A percentile compares a stretch with the other conserved stretches of the same genome.
phyloP scores from a whole-genome alignment of 805 yeast genomes.

The Nakazawaea anatomiae region DNA sequence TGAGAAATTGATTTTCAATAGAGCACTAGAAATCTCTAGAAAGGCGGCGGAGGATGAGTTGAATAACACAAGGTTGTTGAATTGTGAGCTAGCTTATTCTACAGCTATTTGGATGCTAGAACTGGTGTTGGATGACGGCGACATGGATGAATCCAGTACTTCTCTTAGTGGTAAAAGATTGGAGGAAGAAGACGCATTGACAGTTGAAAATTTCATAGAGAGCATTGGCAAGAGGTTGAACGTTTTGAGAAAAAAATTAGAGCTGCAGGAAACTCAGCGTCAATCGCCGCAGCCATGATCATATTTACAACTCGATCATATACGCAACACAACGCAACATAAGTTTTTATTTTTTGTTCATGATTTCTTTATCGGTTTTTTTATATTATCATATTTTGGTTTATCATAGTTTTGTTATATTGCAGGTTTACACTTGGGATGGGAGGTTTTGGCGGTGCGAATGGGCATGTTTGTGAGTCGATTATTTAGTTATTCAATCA shows the following conservation, averaged over 20 bases:
- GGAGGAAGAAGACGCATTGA: constrained; percentile 66
- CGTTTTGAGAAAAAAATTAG: constrained; percentile 60
- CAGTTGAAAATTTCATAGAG: constrained; percentile 75
- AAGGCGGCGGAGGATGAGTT: constrained; percentile 88
- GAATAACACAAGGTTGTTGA: constrained; percentile 61
- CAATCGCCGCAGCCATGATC: neutral
- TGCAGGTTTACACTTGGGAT: no score
- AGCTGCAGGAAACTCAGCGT: constrained; percentile 12
- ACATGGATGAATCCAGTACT: constrained; percentile 21
- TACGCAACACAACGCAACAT: neutral
- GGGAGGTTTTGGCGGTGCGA: no score
- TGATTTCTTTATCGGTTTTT: no score
- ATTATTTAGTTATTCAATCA: no score
- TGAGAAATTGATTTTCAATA: constrained; percentile 82
- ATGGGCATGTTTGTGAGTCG: no score
- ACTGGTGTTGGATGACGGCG: constrained; percentile 58
- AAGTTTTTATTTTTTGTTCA: neutral
- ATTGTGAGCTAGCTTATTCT: constrained; percentile 85
- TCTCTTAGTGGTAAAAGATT: constrained; percentile 28
- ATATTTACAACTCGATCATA: no score
- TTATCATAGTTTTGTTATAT: no score
- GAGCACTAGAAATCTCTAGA: constrained; percentile 90
- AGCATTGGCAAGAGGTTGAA: constrained; percentile 78
- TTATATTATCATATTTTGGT: no score
- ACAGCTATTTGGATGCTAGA: constrained; percentile 96